Evolutionary conservation across 2,329 filamentous ascomycete species (phyloP).

Genomic region (Paramyrothecium sp.): DNA sequence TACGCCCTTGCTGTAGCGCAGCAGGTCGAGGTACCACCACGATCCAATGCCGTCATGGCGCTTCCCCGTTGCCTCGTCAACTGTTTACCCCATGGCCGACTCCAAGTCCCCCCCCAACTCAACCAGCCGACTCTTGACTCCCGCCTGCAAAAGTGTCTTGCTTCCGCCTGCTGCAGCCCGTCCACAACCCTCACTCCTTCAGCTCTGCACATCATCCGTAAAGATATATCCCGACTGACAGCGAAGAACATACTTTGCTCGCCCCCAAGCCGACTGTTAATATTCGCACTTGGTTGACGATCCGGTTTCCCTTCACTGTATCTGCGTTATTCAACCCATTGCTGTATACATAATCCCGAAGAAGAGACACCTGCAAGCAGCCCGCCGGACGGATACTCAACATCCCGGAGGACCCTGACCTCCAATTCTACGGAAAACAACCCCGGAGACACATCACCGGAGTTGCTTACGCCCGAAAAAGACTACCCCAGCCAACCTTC

Average conservation of each 20-base stretch:
- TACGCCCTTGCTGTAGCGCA: background rate
- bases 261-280: background rate
- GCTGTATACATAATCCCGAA: too few relatives aligned
- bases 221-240: too few relatives aligned
- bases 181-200: background rate
- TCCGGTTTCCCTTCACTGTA: too few relatives aligned
- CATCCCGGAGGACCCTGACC: background rate
- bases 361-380: background rate
- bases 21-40: background rate
- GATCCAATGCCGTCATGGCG: constrained; percentile 2
- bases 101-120: background rate
- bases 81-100: constrained; percentile 7
- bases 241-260: background rate
- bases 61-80: constrained; percentile 31
- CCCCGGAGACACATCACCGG: background rate
- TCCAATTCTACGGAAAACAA: background rate
- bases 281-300: too few relatives aligned
- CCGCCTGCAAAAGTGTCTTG: background rate
- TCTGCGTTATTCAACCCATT: too few relatives aligned
- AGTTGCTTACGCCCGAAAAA: too few relatives aligned
- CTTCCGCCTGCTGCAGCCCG: background rate
- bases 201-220: background rate
- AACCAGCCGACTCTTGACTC: background rate
- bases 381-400: background rate
- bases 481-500: constrained; percentile 1